Base-by-base conservation (phyloP, 331 rosid genomes). In the Malus hybrid region DNA sequence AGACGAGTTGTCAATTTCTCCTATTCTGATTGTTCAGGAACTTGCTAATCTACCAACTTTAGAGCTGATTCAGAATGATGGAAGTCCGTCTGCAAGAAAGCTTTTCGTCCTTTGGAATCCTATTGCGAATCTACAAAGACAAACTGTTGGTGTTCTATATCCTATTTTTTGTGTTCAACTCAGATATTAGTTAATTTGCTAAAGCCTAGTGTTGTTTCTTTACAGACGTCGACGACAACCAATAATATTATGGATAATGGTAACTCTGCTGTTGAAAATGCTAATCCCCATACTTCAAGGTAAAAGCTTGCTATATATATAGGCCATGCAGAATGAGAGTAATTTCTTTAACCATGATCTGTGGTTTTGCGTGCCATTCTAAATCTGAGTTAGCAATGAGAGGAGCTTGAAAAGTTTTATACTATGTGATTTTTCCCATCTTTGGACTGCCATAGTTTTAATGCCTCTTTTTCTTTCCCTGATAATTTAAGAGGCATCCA, bases 61-160 rank as follows among this genome's bases (percentile, higher is more conserved):
- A 60, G 92, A 94, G 89, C 85, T 94, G 86, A 84, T 94, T 85
- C 86, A 91, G 80, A 91, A 87, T 53, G 96, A 94, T 88, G 99
- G 99, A 78, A 94, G 99, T 86, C 99, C 97, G 36, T 87, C 96
- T 73, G 81, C 97, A 16, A 84, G 89, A 85, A 94, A 94, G 84
- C 88, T 82, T 64, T 94, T 94, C 80, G 71, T 94, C 82, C 96
- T 94, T 78, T 91, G 99, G 98, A 92, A 94, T 85, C 93, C 97
- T 69, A 33, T 74, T 42, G 39, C 74, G 72, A 72, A 22, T 55
- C 88, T 77, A 39, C 83, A 83, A 78, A 32, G 77, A 39, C 81
- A 84, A 78, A 32, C 77, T 55, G 96, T 90, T 65, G 78, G 84
- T 81, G 84, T 22, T 71, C 62, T 76, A 67, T 62, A 18, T 2